Evolutionary conservation across 345 rosid species (phyloP), one percentile per base, ranked within the genome.

Genomic region (Trapa incisa): DNA sequence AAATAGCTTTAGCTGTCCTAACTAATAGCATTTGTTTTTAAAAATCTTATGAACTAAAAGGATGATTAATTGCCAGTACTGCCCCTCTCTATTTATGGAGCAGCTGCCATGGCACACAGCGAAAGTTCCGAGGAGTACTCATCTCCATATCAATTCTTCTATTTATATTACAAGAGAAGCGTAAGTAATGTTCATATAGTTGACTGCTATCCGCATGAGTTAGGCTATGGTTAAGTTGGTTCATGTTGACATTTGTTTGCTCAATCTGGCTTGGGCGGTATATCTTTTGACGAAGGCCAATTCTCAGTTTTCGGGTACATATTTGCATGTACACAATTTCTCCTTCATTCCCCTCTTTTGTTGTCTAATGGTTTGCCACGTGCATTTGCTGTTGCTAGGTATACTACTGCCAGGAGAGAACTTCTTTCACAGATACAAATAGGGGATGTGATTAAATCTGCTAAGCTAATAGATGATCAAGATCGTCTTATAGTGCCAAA

Each of bases 221-320:
- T 57, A 50, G 52, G 9, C 8, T 29, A 2, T 22, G 43, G 37
- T 14, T 47, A n/a, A 63, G 35, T 63, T 53, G 6, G 43, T 37
- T 37, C 1, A 37, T 16, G 14, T 35, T 17, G 37, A 45, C n/a
- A 35, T 73, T 43, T n/a, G 67, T 64, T 41, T 41, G 43, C 43
- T 22, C 73, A 87, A 94, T 76, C 98, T 54, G 94, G 97, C 75
- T 78, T 93, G 66, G 97, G 92, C 74, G 96, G 98, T n/a, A 80
- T 93, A 76, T 93, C 97, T 4, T 90, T 90, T 60, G 98, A 90
- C 4, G 98, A 93, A 84, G 96, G 96, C 16, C 90, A 93, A 63
- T 93, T 93, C 83, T 88, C 96, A 1, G 98, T 90, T 67, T 88
- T 88, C 5, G 94, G 97, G 98, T 88, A 87, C 56, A 45, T 57